phyloP scores from a whole-genome alignment of 441 rosid genomes.

The Pelargonium fulgidum region DNA sequence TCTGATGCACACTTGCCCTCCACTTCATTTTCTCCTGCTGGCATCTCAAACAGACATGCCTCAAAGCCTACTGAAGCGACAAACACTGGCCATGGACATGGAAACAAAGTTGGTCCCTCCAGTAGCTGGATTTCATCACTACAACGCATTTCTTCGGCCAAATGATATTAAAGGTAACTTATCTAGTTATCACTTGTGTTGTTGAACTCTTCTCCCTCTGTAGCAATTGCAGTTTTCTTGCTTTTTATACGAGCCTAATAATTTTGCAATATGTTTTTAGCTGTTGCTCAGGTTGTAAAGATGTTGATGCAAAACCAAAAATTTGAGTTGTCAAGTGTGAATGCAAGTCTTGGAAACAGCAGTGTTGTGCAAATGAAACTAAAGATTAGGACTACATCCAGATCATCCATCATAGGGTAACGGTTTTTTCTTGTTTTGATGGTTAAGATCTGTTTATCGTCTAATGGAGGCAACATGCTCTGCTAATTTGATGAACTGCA shows the following conservation, averaged over 20 bases:
- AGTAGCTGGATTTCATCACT: constrained; percentile 69
- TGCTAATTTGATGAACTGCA: constrained; percentile 26
- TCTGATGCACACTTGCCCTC: constrained; percentile 50
- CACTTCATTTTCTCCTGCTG: constrained; percentile 51
- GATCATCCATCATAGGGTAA: constrained; percentile 7
- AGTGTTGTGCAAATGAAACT: background rate
- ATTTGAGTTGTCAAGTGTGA: background rate
- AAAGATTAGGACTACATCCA: background rate
- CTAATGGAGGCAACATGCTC: constrained; percentile 23
- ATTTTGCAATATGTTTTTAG: constrained; percentile 26
- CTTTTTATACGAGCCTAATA: constrained; percentile 23
- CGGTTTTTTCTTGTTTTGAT: background rate
- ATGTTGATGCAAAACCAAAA: constrained; percentile 19
- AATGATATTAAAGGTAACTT: constrained; percentile 47
- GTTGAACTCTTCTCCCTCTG: constrained; percentile 15
- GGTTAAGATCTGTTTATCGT: constrained; percentile 29
- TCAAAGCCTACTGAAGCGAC: constrained; percentile 43
- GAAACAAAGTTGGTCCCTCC: constrained; percentile 45
- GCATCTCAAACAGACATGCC: constrained; percentile 49
- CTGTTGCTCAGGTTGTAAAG: constrained; percentile 32
- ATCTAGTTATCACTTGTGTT: constrained; percentile 19
- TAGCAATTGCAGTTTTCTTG: constrained; percentile 21
- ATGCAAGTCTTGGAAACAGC: background rate
- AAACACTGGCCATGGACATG: constrained; percentile 39
- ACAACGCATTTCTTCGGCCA: constrained; percentile 59